Evolutionary conservation across 306 rosid genomes (phyloP).

Genomic region (Pueraria montana): DNA sequence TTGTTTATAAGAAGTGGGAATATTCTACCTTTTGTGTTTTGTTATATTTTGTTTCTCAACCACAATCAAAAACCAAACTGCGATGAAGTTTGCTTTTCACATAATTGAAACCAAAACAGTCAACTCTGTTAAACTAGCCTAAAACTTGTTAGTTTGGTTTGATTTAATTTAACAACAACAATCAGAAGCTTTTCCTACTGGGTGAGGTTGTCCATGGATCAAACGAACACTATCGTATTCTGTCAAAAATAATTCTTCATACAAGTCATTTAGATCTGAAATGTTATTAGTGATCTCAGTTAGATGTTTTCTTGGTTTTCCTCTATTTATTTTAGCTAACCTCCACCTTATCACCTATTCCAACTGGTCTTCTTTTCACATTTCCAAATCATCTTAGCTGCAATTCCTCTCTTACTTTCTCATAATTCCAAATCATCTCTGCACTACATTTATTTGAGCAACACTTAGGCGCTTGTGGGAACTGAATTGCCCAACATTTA

Average conservation of each 20-base stretch:
- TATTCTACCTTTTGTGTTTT: neutral
- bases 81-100: neutral
- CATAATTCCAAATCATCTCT: too few species aligned
- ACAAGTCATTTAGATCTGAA: neutral
- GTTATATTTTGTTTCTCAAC: conserved; percentile 10
- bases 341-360: too few species aligned
- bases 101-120: neutral
- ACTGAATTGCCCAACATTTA: too few species aligned
- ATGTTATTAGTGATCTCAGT: too few species aligned
- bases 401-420: too few species aligned
- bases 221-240: neutral
- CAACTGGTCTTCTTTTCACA: too few species aligned
- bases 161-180: neutral
- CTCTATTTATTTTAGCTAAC: too few species aligned
- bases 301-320: too few species aligned
- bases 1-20: neutral
- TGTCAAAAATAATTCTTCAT: neutral
- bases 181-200: neutral
- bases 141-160: too few species aligned
- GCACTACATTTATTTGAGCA: too few species aligned
- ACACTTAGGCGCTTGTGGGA: too few species aligned
- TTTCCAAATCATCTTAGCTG: too few species aligned
- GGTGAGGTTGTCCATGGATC: neutral
- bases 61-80: neutral
- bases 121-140: neutral